Evolutionary conservation across 78 protist species (phyloP), one percentile per base, ranked within the genome.

Genomic region (Isochrysis galbana): DNA sequence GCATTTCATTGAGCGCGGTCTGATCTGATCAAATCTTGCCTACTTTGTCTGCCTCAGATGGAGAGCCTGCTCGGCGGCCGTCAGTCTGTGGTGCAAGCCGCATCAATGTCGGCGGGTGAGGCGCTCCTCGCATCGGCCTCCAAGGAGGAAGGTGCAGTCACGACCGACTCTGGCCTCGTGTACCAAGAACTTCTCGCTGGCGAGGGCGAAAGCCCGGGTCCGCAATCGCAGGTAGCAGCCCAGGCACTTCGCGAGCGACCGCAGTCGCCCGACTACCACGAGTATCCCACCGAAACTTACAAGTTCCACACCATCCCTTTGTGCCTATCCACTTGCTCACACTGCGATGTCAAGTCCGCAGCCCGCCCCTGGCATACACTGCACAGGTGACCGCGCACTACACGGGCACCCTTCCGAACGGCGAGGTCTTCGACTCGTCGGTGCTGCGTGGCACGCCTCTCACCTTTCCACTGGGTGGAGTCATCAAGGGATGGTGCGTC

Each of bases 401-500:
- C 51, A 42, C 51, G 5, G 87, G 87, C 32, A 19, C 17, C 36
- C 87, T 78, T 22, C 54, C 29, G 7, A 47, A 78, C 87, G 87
- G 87, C 51, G 42, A 25, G 51, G 48, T 78, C 25, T 78, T 78
- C n/a, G 87, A 78, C n/a, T 42, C 51, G 29, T 78, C 87, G n/a
- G 29, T 21, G 36, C 22, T 0, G 32, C 87, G 87, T 36, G 51
- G 51, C 34, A 3, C 17, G 22, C 87, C 87, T 32, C 10, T 78
- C 29, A 0, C 36, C 21, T 78, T 78, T 14, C 0, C 0, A 4
- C 51, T 78, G 22, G 87, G 51, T 34, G 19, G 29, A 0, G 87
- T 78, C 54, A 78, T 78, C 87, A 41, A 39, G 3, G 87, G 87
- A 5, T 78, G 87, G 70, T n/a, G n/a, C n/a, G n/a, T n/a, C n/a